Evolutionary conservation across 1,284 basidiomycete species (phyloP), one percentile per base, ranked within the genome.

Genomic region (Heliocybe sulcata): DNA sequence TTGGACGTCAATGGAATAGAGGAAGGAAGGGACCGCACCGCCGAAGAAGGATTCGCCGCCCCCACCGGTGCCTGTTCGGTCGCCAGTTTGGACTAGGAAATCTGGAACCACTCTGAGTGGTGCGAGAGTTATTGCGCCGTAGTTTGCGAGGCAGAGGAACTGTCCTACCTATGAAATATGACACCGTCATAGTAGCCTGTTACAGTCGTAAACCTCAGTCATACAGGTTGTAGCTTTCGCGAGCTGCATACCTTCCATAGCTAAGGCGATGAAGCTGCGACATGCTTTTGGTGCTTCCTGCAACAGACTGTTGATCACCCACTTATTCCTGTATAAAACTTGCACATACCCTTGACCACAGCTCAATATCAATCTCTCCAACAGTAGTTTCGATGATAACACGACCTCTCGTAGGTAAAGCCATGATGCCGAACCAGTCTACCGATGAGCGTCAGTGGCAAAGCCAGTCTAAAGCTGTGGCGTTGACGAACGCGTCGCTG

Each of bases 11-110:
- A 31, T 45, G 11, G 61, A 33, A 50, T 25, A 23, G 26, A 1
- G 25, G 16, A 56, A 9, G 27, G 48, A 51, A n/a, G 27, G 35
- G 12, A 16, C 1, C 38, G 4, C 55, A 89, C 90, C 90, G 70
- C 92, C 93, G 60, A 90, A 95, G 66, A 94, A 88, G 0, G 91
- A 94, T 67, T 94, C 93, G 60, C 95, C 95, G 2, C 95, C 94
- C 2, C 73, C 83, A 0, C 96, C 96, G 0, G 92, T 94, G 0
- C 93, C 93, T 0, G 94, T 94, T 56, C 83, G 87, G 66, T 98
- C 96, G n/a, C 96, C 96, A 1, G 94, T 93, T 68, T 98, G 96
- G 1, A 97, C 85, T 51, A 97, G 82, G 67, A 98, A 98, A 27
- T 83, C 81, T 1, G 93, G 90, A 2, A 95, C 85, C 51, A 95